phyloP scores from a whole-genome alignment of 2,329 filamentous ascomycete species.

The Pyrenochaeta sp. region DNA sequence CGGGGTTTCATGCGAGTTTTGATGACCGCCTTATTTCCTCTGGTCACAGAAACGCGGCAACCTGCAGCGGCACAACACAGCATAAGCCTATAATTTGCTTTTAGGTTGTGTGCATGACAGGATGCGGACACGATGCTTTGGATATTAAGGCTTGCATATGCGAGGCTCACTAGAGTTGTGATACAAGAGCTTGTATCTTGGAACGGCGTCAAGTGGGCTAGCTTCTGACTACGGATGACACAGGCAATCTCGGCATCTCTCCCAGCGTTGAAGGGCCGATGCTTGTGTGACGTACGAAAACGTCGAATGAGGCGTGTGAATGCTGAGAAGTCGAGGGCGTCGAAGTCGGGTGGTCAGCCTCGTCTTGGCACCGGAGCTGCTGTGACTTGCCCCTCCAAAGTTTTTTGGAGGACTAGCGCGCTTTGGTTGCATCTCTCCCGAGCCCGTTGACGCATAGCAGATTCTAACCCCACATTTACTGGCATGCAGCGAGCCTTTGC shows the following conservation, averaged over 20 bases:
- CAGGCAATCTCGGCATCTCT: no score
- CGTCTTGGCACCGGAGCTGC: conserved; percentile 10
- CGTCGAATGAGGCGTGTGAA: no score
- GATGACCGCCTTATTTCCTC: conserved; percentile 1
- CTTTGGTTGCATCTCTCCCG: conserved; percentile 18
- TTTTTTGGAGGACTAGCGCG: conserved; percentile 37
- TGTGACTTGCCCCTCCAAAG: conserved; percentile 31
- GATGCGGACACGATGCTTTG: conserved; percentile 5
- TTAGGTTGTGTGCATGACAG: conserved; percentile 11
- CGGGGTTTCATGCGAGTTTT: background rate
- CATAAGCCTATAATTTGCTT: conserved; percentile 2
- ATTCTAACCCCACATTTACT: conserved; percentile 26
- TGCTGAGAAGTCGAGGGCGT: no score
- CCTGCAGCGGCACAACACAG: conserved; percentile 5
- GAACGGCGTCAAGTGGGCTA: background rate
- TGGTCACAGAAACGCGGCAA: conserved; percentile 8
- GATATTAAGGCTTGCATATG: conserved; percentile 6
- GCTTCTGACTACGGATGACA: no score
- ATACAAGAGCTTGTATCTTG: conserved; percentile 1
- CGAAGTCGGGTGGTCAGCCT: conserved; percentile 1
- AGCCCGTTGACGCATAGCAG: conserved; percentile 37
- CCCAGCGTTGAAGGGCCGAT: no score
- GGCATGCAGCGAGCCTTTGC: conserved; percentile 37
- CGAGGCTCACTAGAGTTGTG: conserved; percentile 10
- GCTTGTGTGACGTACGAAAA: no score